Percentiles rank a stretch among this genome's conserved stretches.
These are phyloP conservation scores for Harringtonia lauricola DNA, from an alignment of 2,329 filamentous ascomycete genomes.

Conservation along the genomic window DNA sequence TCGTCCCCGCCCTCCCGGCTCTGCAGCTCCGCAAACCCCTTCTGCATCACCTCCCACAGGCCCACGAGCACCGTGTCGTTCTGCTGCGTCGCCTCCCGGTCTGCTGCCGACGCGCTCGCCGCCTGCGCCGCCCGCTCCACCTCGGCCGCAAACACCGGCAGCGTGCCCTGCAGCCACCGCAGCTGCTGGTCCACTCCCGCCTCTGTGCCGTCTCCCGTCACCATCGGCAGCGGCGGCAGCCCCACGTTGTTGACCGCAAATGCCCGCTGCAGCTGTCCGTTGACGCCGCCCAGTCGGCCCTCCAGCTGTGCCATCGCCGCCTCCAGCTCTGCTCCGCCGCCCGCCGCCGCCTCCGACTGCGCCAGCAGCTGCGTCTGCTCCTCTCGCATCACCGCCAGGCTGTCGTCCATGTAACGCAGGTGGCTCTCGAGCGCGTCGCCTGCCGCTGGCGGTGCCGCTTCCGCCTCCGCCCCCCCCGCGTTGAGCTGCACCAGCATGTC, in stretches of 20 bases:
- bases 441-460: too few relatives aligned
- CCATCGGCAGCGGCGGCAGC: constrained; percentile 45
- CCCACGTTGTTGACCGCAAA: constrained; percentile 46
- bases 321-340: constrained; percentile 13
- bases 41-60: constrained; percentile 47
- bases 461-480: constrained; percentile 29
- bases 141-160: constrained; percentile 37
- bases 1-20: constrained; percentile 45
- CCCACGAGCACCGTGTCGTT: constrained; percentile 42
- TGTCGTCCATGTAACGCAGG: constrained; percentile 60
- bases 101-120: constrained; percentile 18
- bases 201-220: constrained; percentile 40
- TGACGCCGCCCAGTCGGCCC: constrained; percentile 49
- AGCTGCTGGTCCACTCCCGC: constrained; percentile 56
- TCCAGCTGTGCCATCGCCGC: constrained; percentile 30
- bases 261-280: constrained; percentile 52
- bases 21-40: constrained; percentile 43
- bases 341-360: not conserved
- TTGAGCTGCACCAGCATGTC: constrained; percentile 55
- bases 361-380: constrained; percentile 32
- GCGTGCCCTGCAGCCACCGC: constrained; percentile 52
- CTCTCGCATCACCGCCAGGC: constrained; percentile 47
- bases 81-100: constrained; percentile 36
- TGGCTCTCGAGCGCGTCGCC: constrained; percentile 42
- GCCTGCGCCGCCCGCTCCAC: constrained; percentile 25